Conservation (phyloP, 768 basidiomycete genomes). For the Amanita rubescens region DNA sequence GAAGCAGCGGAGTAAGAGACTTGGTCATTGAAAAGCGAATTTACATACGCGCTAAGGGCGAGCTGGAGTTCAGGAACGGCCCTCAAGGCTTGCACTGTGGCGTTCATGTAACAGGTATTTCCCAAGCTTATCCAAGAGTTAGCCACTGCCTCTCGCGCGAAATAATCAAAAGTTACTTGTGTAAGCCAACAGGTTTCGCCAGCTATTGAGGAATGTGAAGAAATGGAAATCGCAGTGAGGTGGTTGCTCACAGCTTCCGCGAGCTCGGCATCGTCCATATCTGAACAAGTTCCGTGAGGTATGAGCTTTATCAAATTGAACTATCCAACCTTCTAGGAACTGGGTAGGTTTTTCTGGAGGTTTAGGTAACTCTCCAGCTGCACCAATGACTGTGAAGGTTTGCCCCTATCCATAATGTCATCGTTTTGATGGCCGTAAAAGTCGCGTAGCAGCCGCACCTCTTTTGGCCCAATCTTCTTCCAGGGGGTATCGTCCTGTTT, state of each 20-base stretch:
- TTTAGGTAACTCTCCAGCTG: conserved; percentile 87
- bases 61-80: conserved; percentile 83
- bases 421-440: neutral
- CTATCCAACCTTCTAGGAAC: conserved; percentile 72
- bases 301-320: neutral
- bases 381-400: conserved; percentile 89
- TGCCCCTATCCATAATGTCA: conserved; percentile 49
- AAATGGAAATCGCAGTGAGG: neutral
- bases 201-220: conserved; percentile 37
- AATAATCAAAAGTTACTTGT: conserved; percentile 40
- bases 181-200: conserved; percentile 72
- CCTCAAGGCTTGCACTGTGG: conserved; percentile 89
- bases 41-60: conserved; percentile 54
- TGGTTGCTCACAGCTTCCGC: conserved; percentile 61
- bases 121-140: conserved; percentile 47
- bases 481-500: conserved; percentile 80
- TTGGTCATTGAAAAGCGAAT: neutral
- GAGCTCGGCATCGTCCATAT: conserved; percentile 79
- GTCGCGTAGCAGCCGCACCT: conserved; percentile 36
- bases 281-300: conserved; percentile 26
- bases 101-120: conserved; percentile 98
- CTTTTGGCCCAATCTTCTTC: conserved; percentile 78
- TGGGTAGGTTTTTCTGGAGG: conserved; percentile 72
- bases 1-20: neutral
- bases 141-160: neutral